phyloP scores from a whole-genome alignment of 345 rosid species.

The Salix arbutifolia region DNA sequence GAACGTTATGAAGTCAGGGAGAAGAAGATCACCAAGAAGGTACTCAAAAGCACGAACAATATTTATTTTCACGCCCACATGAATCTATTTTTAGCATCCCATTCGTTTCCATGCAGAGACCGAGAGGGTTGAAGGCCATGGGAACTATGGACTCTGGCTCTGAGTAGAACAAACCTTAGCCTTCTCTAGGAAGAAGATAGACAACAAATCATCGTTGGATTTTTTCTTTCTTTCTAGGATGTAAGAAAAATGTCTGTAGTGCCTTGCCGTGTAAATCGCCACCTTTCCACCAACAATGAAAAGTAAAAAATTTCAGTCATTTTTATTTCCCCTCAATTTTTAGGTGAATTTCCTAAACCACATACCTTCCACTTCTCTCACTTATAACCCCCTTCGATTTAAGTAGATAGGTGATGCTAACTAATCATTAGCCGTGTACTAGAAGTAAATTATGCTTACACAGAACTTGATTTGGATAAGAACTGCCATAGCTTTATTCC shows the following conservation, averaged over 20 bases:
- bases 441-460: too few relatives aligned
- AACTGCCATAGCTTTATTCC: too few relatives aligned
- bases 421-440: too few relatives aligned
- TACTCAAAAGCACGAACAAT: not conserved
- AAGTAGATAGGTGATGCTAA: not conserved
- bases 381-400: not conserved
- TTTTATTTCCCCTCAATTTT: not conserved
- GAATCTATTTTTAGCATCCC: not conserved
- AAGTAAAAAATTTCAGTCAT: not conserved
- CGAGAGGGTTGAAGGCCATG: slow-evolving; percentile 59
- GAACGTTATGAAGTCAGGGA: slow-evolving; percentile 58
- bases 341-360: not conserved
- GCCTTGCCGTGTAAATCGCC: not conserved
- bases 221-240: not conserved
- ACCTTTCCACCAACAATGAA: not conserved
- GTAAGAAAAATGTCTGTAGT: not conserved
- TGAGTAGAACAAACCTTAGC: slow-evolving; percentile 19
- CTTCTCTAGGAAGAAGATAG: not conserved
- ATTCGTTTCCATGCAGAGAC: slow-evolving; percentile 34
- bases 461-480: too few relatives aligned
- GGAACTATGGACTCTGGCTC: slow-evolving; percentile 52
- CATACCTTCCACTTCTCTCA: not conserved
- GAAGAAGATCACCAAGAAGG: slow-evolving; percentile 61
- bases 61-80: not conserved
- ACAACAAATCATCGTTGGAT: not conserved